A percentile compares a stretch with the other conserved stretches of the same genome.
Evolutionary conservation across 1,284 basidiomycete species (phyloP).

Genomic region (Boletus austroedulis): DNA sequence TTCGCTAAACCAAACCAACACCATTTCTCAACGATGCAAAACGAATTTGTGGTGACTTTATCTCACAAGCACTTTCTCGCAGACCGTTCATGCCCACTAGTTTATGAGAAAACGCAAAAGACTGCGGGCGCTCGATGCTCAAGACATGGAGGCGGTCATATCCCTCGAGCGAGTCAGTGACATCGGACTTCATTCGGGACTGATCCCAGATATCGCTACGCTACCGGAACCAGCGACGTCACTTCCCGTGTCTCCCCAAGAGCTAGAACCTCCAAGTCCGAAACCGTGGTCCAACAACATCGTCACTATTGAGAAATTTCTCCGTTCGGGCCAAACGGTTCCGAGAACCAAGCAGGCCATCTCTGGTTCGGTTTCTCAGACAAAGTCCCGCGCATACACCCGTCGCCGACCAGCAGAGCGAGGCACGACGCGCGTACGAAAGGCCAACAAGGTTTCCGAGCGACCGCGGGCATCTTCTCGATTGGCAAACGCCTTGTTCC

Average conservation of each 20-base stretch:
- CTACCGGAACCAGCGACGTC: constrained; percentile 11
- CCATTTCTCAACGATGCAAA: constrained; percentile 4
- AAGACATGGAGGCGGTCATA: neutral
- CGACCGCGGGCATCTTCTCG: constrained; percentile 1
- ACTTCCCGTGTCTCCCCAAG: neutral
- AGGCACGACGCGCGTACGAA: neutral
- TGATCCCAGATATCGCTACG: constrained; percentile 17
- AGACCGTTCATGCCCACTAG: constrained; percentile 11
- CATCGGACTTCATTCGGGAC: neutral
- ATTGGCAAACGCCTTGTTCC: constrained; percentile 19
- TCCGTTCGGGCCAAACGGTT: constrained; percentile 11
- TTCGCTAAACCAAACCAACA: neutral
- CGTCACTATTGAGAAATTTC: constrained; percentile 32
- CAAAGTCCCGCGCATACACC: constrained; percentile 23
- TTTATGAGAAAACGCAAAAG: constrained; percentile 34
- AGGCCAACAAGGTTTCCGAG: neutral
- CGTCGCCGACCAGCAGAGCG: constrained; percentile 1
- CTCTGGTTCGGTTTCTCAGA: neutral
- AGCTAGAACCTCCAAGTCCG: neutral
- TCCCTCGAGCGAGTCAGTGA: neutral
- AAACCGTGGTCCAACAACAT: neutral
- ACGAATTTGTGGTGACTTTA: constrained; percentile 29
- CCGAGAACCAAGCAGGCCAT: neutral
- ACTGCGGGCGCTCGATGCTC: neutral
- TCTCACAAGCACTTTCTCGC: neutral